Percentiles rank a stretch among this genome's conserved stretches.
phyloP scores from a whole-genome alignment of 306 rosid species.

The Begonia loranthoides region DNA sequence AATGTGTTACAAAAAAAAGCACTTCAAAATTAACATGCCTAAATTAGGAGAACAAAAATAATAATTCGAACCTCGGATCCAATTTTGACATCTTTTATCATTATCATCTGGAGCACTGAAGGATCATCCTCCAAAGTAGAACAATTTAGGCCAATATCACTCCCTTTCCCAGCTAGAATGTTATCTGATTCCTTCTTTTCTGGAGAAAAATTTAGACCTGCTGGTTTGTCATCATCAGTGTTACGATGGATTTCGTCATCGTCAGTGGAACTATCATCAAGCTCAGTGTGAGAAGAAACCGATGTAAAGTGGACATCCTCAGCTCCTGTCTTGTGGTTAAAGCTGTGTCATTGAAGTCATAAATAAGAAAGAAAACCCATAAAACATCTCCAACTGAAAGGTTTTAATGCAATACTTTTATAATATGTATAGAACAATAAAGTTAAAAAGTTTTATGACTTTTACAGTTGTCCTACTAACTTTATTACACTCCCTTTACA shows the following conservation, averaged over 20 bases:
- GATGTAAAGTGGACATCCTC: slow-evolving; percentile 82
- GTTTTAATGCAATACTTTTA: no score
- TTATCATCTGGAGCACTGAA: slow-evolving; percentile 58
- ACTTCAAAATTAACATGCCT: no score
- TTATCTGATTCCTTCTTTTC: slow-evolving; percentile 14
- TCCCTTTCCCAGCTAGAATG: slow-evolving; percentile 5
- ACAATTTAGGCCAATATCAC: slow-evolving; percentile 18
- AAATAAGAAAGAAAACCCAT: neutral
- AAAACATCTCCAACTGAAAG: no score
- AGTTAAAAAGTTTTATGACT: no score
- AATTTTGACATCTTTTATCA: slow-evolving; percentile 62
- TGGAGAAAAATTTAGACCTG: slow-evolving; percentile 12
- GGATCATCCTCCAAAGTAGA: slow-evolving; percentile 22
- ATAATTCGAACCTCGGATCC: slow-evolving; percentile 55
- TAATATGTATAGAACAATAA: no score
- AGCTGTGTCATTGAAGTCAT: slow-evolving; percentile 32
- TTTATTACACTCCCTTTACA: no score
- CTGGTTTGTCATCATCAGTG: slow-evolving; percentile 7
- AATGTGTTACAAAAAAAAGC: no score
- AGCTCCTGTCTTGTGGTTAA: slow-evolving; percentile 81
- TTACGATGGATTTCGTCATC: slow-evolving; percentile 4
- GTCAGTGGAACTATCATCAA: slow-evolving; percentile 15
- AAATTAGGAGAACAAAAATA: neutral
- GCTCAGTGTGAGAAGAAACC: slow-evolving; percentile 29
- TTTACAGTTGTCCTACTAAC: no score